Conservation (phyloP, 2,329 filamentous ascomycete genomes). For the Aureobasidium subglaciale region DNA sequence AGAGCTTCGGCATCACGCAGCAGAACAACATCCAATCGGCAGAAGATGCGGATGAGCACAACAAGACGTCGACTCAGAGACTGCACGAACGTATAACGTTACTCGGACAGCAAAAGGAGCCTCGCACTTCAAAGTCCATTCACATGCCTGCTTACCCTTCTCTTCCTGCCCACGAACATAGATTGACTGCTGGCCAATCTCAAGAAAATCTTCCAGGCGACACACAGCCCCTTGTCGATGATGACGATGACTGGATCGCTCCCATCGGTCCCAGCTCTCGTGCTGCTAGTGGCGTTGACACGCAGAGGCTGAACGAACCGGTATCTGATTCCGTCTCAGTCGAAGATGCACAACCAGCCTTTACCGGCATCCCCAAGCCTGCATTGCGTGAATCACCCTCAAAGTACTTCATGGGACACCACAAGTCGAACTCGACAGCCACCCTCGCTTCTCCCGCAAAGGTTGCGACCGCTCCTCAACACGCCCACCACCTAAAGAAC, state of each 20-base stretch:
- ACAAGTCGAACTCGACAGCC: conserved; percentile 30
- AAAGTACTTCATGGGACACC: conserved; percentile 20
- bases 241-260: conserved; percentile 55
- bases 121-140: conserved; percentile 35
- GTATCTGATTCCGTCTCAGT: neutral
- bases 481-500: conserved; percentile 49
- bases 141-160: conserved; percentile 29
- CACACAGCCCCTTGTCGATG: conserved; percentile 31
- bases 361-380: neutral
- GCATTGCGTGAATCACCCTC: conserved; percentile 3
- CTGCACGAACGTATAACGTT: conserved; percentile 88
- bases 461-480: conserved; percentile 27
- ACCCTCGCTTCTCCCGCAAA: conserved; percentile 41
- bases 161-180: conserved; percentile 3
- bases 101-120: conserved; percentile 51
- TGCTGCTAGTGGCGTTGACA: conserved; percentile 4
- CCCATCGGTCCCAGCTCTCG: conserved; percentile 33
- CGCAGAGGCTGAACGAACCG: conserved; percentile 6
- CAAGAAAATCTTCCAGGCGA: conserved; percentile 15
- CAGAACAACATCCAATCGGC: conserved; percentile 34
- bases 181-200: conserved; percentile 20
- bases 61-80: conserved; percentile 87
- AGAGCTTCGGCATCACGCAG: conserved; percentile 52
- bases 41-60: conserved; percentile 55
- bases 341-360: neutral